Evolutionary conservation across 1,139 yeast genomes (phyloP).

Genomic region (Arxiozyma slooffiae): DNA sequence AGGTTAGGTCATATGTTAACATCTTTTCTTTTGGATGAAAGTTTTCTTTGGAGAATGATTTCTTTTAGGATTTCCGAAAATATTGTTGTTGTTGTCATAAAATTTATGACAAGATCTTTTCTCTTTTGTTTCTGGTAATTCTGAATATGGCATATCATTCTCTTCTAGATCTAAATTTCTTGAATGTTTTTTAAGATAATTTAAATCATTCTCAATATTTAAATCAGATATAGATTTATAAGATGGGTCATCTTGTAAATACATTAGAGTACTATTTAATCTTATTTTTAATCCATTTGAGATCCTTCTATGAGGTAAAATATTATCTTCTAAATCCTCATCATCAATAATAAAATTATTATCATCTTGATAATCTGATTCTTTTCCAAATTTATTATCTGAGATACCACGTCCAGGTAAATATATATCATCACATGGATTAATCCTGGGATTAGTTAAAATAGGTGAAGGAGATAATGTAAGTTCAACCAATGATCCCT

Average conservation of each 20-base stretch:
- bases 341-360: neutral
- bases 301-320: slow-evolving; percentile 32
- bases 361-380: neutral
- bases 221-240: slow-evolving; percentile 31
- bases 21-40: neutral
- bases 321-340: slow-evolving; percentile 15
- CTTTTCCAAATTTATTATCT: neutral
- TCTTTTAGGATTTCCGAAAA: neutral
- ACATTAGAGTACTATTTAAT: slow-evolving; percentile 37
- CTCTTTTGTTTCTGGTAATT: neutral
- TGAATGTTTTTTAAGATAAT: slow-evolving; percentile 1
- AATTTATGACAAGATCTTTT: neutral
- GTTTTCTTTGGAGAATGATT: neutral
- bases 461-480: slow-evolving; percentile 29
- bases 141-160: neutral
- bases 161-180: neutral
- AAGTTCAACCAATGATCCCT: slow-evolving; percentile 19
- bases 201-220: slow-evolving; percentile 23
- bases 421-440: neutral
- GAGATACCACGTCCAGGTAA: neutral
- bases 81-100: neutral
- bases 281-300: slow-evolving; percentile 36
- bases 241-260: slow-evolving; percentile 35
- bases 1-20: neutral
- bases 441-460: slow-evolving; percentile 26